Evolutionary conservation across 371 early-diverging fungal genomes (phyloP), one percentile per base, ranked within the genome.

Genomic region (Fennellomyces sp.): DNA sequence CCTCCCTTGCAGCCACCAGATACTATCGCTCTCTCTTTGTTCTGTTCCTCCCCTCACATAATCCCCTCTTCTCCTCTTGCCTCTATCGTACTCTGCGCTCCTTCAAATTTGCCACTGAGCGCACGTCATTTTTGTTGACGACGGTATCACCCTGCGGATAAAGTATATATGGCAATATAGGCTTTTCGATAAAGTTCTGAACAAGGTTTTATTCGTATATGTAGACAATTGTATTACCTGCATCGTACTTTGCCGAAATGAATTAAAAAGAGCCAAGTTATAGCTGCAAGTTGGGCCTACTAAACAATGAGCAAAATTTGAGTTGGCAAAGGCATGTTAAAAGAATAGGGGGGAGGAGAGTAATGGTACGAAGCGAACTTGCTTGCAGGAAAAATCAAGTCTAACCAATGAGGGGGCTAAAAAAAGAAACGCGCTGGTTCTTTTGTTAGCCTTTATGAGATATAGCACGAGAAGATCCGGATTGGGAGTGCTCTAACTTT

Each of bases 1-100:
- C n/a, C 30, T 52, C 36, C 45, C 45, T 45, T 45, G 45, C 45
- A 45, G 45, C 45, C 45, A 45, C 45, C 45, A 45, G 8, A 5
- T 17, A 5, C 21, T 23, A 33, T 33, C 8, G 6, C 35, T 8
- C 35, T 33, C 35, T 33, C 35, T 33, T 33, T 8, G 23, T 45
- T 21, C n/a, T 45, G 17, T n/a, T 15, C 39, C 15, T 10, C 39
- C 15, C 5, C 39, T 39, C 39, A 39, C 5, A 10, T 10, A 5
- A 5, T 15, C 4, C 17, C 39, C 17, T 6, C 23, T 45, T 45
- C 45, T 45, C 45, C 12, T 21, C 21, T n/a, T 42, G n/a, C 13
- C 21, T 45, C n/a, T 21, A 15, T 45, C n/a, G 13, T 39, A 39
- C 12, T 21, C 45, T n/a, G n/a, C 5, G n/a, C 10, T 45, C 45